phyloP scores from a whole-genome alignment of 331 rosid species.

The Stylosanthes scabra region DNA sequence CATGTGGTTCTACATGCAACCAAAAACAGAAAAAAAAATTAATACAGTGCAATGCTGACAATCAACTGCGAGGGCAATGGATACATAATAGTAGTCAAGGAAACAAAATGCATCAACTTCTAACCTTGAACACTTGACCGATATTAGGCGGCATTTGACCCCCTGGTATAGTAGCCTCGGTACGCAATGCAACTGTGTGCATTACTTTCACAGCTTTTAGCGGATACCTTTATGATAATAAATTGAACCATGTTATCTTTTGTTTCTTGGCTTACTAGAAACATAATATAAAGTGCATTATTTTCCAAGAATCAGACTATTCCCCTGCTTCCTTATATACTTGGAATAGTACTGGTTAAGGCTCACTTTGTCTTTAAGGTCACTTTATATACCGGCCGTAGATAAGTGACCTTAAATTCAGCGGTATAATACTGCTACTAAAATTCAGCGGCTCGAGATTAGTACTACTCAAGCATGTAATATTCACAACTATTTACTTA shows the following conservation, averaged over 20 bases:
- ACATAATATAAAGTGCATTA: background rate
- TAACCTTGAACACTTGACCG: constrained; percentile 91
- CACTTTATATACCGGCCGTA: constrained; percentile 6
- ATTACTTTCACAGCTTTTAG: constrained; percentile 92
- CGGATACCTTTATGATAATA: constrained; percentile 66
- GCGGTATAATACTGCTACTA: constrained; percentile 13
- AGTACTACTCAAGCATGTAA: background rate
- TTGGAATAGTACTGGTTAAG: background rate
- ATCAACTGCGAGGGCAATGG: constrained; percentile 11
- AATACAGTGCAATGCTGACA: constrained; percentile 24
- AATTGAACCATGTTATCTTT: constrained; percentile 1
- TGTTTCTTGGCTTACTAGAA: background rate
- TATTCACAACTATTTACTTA: constrained; percentile 47
- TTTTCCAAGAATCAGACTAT: constrained; percentile 1
- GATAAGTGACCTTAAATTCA: too few species aligned
- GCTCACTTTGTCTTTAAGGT: background rate
- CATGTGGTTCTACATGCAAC: constrained; percentile 80
- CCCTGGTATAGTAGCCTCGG: constrained; percentile 77
- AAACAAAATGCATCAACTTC: background rate
- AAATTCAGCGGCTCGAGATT: background rate
- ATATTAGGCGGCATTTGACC: constrained; percentile 81
- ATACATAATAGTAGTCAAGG: constrained; percentile 1
- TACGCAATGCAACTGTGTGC: constrained; percentile 95
- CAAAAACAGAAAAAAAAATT: constrained; percentile 41
- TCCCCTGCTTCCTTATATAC: constrained; percentile 19